phyloP scores from a whole-genome alignment of 805 yeast genomes.

The Saccharomycopsis guyanensis region DNA sequence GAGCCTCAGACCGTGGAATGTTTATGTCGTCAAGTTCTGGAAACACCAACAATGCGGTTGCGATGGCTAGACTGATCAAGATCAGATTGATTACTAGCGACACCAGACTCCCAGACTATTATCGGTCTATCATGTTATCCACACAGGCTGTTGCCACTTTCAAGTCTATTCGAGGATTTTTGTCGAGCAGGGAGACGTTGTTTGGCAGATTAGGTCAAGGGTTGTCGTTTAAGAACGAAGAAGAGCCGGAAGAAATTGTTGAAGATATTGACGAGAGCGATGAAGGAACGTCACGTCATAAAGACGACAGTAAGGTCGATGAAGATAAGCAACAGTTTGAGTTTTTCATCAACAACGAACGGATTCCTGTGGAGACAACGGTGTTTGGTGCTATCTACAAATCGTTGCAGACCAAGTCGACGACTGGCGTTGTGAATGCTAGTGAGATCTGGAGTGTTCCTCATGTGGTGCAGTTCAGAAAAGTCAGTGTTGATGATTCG shows the following conservation, averaged over 20 bases:
- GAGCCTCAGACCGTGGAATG: constrained; percentile 16
- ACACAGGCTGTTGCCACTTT: constrained; percentile 59
- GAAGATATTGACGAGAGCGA: constrained; percentile 17
- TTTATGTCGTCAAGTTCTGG: constrained; percentile 21
- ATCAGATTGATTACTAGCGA: constrained; percentile 35
- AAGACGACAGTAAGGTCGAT: neutral
- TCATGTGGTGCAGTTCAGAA: constrained; percentile 45
- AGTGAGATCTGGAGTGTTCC: constrained; percentile 48
- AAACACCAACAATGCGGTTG: constrained; percentile 39
- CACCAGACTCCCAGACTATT: constrained; percentile 24
- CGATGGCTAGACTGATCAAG: constrained; percentile 66
- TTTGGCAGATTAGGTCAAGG: constrained; percentile 18
- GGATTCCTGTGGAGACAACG: constrained; percentile 58
- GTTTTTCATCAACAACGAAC: constrained; percentile 50
- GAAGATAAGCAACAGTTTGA: constrained; percentile 31
- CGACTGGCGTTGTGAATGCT: constrained; percentile 35
- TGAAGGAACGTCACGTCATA: constrained; percentile 11
- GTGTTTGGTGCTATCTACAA: constrained; percentile 68
- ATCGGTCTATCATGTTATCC: constrained; percentile 32
- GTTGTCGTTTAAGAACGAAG: constrained; percentile 12
- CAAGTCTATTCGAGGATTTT: constrained; percentile 41
- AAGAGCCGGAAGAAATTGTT: constrained; percentile 19
- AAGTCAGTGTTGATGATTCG: constrained; percentile 27
- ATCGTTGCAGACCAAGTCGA: constrained; percentile 32
- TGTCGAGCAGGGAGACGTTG: constrained; percentile 35